Conservation (phyloP, 768 basidiomycete species). For the Xerocomellus amylosporus region DNA sequence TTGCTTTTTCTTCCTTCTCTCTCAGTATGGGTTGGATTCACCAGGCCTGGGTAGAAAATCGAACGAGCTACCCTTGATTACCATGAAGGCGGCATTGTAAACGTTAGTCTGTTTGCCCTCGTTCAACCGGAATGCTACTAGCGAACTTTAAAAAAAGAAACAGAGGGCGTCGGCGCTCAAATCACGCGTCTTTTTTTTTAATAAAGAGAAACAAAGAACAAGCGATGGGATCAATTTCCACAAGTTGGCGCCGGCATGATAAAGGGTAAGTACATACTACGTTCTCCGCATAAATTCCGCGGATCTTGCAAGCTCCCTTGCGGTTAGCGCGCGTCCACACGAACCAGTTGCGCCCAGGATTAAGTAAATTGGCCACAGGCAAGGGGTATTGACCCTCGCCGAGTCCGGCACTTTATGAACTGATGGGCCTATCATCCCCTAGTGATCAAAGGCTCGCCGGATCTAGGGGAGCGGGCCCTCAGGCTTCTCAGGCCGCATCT, state of each 20-base stretch:
- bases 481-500: neutral
- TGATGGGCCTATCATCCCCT: neutral
- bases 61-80: neutral
- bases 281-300: conserved; percentile 1
- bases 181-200: neutral
- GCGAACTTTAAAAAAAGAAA: neutral
- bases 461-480: neutral
- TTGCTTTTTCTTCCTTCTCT: neutral
- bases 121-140: neutral
- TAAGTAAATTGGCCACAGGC: neutral
- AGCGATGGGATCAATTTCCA: conserved; percentile 10
- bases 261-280: too few species aligned
- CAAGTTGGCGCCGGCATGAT: conserved; percentile 9
- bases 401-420: neutral
- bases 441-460: neutral
- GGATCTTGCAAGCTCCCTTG: conserved; percentile 3
- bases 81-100: neutral
- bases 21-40: neutral
- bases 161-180: neutral
- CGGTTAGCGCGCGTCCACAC: neutral
- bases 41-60: neutral
- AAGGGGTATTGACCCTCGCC: neutral
- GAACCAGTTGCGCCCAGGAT: neutral
- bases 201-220: neutral
- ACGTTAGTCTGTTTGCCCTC: neutral